Evolutionary conservation across 2,329 filamentous ascomycete genomes (phyloP).

Genomic region (Sporothrix luriei): DNA sequence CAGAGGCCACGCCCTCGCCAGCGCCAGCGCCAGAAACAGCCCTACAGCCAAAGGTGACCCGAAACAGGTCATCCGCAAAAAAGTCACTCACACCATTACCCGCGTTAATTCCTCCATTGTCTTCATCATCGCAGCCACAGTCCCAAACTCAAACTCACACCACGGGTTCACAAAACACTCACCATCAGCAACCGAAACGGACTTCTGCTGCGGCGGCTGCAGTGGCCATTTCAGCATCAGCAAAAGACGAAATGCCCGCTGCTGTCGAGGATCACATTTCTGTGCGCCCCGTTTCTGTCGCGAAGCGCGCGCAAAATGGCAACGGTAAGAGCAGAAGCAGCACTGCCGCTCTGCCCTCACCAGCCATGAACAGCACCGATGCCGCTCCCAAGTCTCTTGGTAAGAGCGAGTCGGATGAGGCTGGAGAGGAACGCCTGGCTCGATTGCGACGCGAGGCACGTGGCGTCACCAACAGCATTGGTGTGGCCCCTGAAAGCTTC

Average conservation of each 20-base stretch:
- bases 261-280: slow-evolving; percentile 31
- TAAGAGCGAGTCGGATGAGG: slow-evolving; percentile 39
- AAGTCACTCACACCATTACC: slow-evolving; percentile 35
- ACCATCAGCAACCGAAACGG: slow-evolving; percentile 27
- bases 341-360: slow-evolving; percentile 27
- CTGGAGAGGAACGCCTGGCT: slow-evolving; percentile 37
- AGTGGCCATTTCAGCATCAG: slow-evolving; percentile 26
- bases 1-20: slow-evolving; percentile 30
- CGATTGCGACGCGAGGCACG: slow-evolving; percentile 41
- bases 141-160: slow-evolving; percentile 22
- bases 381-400: slow-evolving; percentile 34
- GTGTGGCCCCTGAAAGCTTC: slow-evolving; percentile 45
- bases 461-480: slow-evolving; percentile 44
- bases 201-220: slow-evolving; percentile 30
- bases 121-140: slow-evolving; percentile 21
- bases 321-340: slow-evolving; percentile 27
- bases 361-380: slow-evolving; percentile 19
- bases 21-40: slow-evolving; percentile 33
- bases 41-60: slow-evolving; percentile 40
- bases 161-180: slow-evolving; percentile 27
- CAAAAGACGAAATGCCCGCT: slow-evolving; percentile 33
- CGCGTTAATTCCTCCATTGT: slow-evolving; percentile 36
- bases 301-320: slow-evolving; percentile 34
- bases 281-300: slow-evolving; percentile 28
- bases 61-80: slow-evolving; percentile 39